phyloP scores from a whole-genome alignment of 352 stramenopile genomes.

The Phytophthora fragariae region DNA sequence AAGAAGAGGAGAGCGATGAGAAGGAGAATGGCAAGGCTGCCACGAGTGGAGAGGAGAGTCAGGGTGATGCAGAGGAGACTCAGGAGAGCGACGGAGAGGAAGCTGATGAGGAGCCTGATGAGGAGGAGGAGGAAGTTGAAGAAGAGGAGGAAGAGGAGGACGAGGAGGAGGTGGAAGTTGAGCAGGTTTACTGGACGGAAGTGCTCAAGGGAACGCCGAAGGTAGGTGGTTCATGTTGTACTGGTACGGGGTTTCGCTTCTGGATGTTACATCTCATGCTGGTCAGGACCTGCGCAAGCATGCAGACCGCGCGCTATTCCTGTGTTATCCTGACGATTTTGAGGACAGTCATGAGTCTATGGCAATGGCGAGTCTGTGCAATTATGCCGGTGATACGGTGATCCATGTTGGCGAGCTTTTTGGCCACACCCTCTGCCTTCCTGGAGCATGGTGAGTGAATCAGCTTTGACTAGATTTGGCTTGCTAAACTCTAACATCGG shows the following conservation, averaged over 20 bases:
- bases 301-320: constrained; percentile 87
- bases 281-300: constrained; percentile 72
- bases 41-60: constrained; percentile 45
- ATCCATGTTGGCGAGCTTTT: constrained; percentile 96
- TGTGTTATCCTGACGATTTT: constrained; percentile 96
- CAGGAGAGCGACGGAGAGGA: constrained; percentile 39
- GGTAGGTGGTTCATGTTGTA: constrained; percentile 30
- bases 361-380: constrained; percentile 88
- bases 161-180: constrained; percentile 77
- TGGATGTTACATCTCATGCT: neutral
- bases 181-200: constrained; percentile 90
- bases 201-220: constrained; percentile 77
- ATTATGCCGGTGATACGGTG: constrained; percentile 92
- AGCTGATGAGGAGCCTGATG: constrained; percentile 35
- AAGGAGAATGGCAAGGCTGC: constrained; percentile 29
- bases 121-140: constrained; percentile 29
- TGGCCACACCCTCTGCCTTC: constrained; percentile 88
- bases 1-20: constrained; percentile 26
- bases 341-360: constrained; percentile 90
- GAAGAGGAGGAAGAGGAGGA: constrained; percentile 43
- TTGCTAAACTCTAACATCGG: neutral
- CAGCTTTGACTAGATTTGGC: neutral
- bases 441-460: constrained; percentile 78
- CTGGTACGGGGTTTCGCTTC: neutral
- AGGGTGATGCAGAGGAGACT: constrained; percentile 37